Percentiles rank a stretch among this genome's conserved stretches.
Evolutionary conservation across 176 grass and related monocot genomes (phyloP).

Genomic region (Coix lacrymajobi): DNA sequence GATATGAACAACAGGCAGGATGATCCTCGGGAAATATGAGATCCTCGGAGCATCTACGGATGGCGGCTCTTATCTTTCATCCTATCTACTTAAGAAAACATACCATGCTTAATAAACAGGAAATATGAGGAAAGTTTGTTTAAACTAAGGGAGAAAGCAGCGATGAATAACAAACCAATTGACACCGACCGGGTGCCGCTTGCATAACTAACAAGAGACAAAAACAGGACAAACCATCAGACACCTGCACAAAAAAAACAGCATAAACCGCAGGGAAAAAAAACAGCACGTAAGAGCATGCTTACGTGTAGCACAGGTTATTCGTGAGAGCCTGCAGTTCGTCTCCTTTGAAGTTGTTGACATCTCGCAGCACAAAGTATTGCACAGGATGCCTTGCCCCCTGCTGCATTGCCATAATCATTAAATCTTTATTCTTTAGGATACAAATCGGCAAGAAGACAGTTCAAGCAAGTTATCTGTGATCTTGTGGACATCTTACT

Average conservation of each 20-base stretch:
- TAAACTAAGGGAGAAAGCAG: not conserved
- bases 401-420: constrained; percentile 18
- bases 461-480: not conserved
- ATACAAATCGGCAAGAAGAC: not conserved
- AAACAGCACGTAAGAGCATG: not conserved
- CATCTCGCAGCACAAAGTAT: constrained; percentile 75
- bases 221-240: not conserved
- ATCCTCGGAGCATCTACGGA: no score
- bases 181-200: constrained; percentile 65
- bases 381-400: constrained; percentile 52
- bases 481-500: constrained; percentile 20
- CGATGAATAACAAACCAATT: constrained; percentile 37
- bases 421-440: not conserved
- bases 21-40: no score
- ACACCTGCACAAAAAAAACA: not conserved
- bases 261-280: not conserved
- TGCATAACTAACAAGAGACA: constrained; percentile 41
- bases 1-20: no score
- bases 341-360: constrained; percentile 66
- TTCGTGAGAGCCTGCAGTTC: constrained; percentile 54
- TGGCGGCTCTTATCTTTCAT: no score
- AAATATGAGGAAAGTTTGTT: not conserved
- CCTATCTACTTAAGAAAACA: no score
- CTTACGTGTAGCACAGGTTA: constrained; percentile 77
- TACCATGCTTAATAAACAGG: not conserved